Conservation (phyloP, 164 flowering plant genomes). For the Umbilicus rupestris region DNA sequence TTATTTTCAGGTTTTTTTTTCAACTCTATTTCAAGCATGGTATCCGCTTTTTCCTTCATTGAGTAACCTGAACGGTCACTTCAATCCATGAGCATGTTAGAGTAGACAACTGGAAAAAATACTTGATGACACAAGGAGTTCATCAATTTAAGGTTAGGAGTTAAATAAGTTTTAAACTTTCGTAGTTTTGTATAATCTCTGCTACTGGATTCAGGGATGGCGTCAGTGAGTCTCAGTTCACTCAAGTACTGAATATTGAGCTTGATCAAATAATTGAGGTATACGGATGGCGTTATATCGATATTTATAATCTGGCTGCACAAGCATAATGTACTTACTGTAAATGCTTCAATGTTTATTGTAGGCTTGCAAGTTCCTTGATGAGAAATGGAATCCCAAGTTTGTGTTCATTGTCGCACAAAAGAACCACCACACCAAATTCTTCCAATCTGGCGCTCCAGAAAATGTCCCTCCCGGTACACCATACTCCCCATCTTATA, state of each 20-base stretch:
- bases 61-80: too few species aligned
- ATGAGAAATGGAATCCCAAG: slow-evolving; percentile 61
- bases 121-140: too few species aligned
- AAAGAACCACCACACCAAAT: slow-evolving; percentile 81
- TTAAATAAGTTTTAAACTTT: not conserved
- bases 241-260: slow-evolving; percentile 72
- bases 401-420: slow-evolving; percentile 72
- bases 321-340: not conserved
- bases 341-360: not conserved
- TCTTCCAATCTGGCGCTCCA: slow-evolving; percentile 53
- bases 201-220: slow-evolving; percentile 59
- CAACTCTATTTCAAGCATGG: not conserved
- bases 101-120: too few species aligned
- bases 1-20: slow-evolving; percentile 61
- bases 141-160: not conserved
- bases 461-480: slow-evolving; percentile 91
- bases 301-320: not conserved
- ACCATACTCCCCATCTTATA: not conserved
- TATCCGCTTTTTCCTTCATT: not conserved
- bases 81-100: too few species aligned
- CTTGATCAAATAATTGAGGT: slow-evolving; percentile 81
- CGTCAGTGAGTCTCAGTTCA: slow-evolving; percentile 90
- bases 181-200: not conserved
- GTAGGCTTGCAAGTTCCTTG: slow-evolving; percentile 80
- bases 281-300: not conserved